Evolutionary conservation across 305 asterid species (phyloP).

Genomic region (Fraxinus sp.): DNA sequence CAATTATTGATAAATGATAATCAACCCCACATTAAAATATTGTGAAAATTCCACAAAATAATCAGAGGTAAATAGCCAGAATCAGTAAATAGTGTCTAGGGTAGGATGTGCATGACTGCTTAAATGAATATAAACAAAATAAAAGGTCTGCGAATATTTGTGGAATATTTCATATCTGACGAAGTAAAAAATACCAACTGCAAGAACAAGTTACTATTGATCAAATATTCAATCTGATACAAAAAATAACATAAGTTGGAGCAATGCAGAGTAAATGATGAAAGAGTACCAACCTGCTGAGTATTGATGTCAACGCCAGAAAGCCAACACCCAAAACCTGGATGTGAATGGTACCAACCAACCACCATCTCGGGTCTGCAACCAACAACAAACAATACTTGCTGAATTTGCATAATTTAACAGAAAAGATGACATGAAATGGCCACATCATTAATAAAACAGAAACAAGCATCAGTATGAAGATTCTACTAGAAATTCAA

Average conservation of each 20-base stretch:
- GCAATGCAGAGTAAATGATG: conserved; percentile 5
- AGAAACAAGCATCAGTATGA: background rate
- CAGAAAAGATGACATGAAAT: background rate
- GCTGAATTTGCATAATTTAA: background rate
- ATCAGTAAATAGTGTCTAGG: background rate
- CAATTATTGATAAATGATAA: background rate
- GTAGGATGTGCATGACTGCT: background rate
- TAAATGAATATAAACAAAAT: background rate
- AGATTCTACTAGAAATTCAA: background rate
- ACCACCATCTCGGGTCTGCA: conserved; percentile 99
- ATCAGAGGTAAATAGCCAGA: background rate
- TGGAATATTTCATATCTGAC: background rate
- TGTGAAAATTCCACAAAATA: background rate
- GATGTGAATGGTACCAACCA: conserved; percentile 99
- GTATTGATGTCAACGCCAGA: conserved; percentile 98
- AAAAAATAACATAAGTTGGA: background rate
- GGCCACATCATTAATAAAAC: background rate
- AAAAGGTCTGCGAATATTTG: background rate
- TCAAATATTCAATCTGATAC: background rate
- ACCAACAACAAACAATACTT: conserved; percentile 22
- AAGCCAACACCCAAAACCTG: conserved; percentile 98
- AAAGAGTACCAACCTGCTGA: conserved; percentile 66
- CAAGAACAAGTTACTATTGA: background rate
- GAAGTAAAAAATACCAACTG: background rate
- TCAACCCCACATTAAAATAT: background rate